Evolutionary conservation across 1,284 basidiomycete genomes (phyloP).

Genomic region (Cryptococcus sp.): DNA sequence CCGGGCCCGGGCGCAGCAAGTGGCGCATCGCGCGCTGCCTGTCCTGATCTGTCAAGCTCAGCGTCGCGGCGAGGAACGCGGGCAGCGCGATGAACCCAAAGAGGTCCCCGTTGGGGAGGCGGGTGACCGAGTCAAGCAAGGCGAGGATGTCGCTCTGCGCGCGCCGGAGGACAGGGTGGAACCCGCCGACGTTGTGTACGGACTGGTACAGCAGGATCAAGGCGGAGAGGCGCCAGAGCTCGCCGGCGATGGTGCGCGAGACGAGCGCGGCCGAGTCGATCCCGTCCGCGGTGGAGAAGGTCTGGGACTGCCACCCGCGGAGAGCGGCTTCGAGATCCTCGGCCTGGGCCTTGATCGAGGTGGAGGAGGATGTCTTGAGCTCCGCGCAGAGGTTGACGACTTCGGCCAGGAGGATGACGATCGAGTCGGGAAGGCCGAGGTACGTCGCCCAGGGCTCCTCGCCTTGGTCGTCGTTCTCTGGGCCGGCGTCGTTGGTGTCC

Average conservation of each 20-base stretch:
- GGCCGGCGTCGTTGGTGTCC: background rate
- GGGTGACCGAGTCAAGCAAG: slow-evolving; percentile 22
- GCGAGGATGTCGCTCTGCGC: slow-evolving; percentile 22
- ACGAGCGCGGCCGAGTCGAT: slow-evolving; percentile 25
- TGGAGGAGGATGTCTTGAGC: slow-evolving; percentile 2
- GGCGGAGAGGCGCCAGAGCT: slow-evolving; percentile 26
- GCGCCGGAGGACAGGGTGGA: slow-evolving; percentile 28
- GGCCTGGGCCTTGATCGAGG: slow-evolving; percentile 20
- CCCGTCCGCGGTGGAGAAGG: slow-evolving; percentile 3
- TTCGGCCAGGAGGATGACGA: slow-evolving; percentile 30
- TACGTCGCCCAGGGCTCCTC: slow-evolving; percentile 33
- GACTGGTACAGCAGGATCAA: slow-evolving; percentile 28
- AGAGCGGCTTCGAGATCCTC: slow-evolving; percentile 25
- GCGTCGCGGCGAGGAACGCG: slow-evolving; percentile 26
- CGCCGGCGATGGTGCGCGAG: slow-evolving; percentile 27
- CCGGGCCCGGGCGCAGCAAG: slow-evolving; percentile 25
- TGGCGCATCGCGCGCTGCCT: slow-evolving; percentile 23
- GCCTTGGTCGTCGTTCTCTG: slow-evolving; percentile 1
- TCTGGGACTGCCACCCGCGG: slow-evolving; percentile 17
- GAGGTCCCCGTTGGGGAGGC: slow-evolving; percentile 29
- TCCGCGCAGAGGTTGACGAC: slow-evolving; percentile 33
- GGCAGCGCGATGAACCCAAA: slow-evolving; percentile 30
- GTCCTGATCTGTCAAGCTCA: slow-evolving; percentile 21
- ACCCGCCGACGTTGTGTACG: slow-evolving; percentile 26
- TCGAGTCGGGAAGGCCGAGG: slow-evolving; percentile 32